Percentiles rank a stretch among this genome's conserved stretches.
These are phyloP conservation scores for Diddensiella transvaalensis DNA, from an alignment of 805 yeast genomes.

Conservation along the genomic window DNA sequence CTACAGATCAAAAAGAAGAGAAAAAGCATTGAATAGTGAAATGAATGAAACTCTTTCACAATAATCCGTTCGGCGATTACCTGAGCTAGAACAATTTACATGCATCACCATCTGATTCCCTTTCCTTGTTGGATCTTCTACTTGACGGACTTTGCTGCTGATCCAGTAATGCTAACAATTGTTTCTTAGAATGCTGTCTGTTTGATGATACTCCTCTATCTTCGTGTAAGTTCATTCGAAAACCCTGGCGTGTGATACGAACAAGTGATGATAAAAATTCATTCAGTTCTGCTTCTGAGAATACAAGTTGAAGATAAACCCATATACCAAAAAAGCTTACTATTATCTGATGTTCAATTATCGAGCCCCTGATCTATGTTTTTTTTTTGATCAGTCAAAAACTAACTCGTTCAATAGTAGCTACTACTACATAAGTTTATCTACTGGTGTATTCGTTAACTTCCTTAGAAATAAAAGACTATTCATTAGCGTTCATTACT, in stretches of 20 bases:
- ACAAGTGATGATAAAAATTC: slow-evolving; percentile 56
- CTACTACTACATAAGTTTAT: neutral
- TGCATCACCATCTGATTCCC: slow-evolving; percentile 95
- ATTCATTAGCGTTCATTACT: neutral
- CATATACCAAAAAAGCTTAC: slow-evolving; percentile 25
- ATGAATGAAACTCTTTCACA: slow-evolving; percentile 31
- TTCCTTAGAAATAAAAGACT: slow-evolving; percentile 20
- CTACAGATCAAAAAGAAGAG: neutral
- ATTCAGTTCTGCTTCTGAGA: slow-evolving; percentile 97
- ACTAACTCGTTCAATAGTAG: too few relatives aligned
- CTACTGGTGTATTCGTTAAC: slow-evolving; percentile 13
- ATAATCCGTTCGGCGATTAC: slow-evolving; percentile 38
- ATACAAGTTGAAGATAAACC: slow-evolving; percentile 67
- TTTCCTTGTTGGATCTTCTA: slow-evolving; percentile 7
- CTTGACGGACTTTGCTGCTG: too few relatives aligned
- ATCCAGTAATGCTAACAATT: too few relatives aligned
- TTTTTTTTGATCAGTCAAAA: neutral
- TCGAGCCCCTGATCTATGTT: neutral
- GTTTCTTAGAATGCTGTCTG: too few relatives aligned
- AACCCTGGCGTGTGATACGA: too few relatives aligned
- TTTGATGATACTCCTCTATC: too few relatives aligned
- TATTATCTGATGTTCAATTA: neutral
- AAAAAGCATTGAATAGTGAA: slow-evolving; percentile 21
- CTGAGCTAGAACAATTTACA: slow-evolving; percentile 83
- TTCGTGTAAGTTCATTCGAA: too few relatives aligned